Conservation (phyloP, 176 grass and related monocot genomes). For the Oryza glaberrima region DNA sequence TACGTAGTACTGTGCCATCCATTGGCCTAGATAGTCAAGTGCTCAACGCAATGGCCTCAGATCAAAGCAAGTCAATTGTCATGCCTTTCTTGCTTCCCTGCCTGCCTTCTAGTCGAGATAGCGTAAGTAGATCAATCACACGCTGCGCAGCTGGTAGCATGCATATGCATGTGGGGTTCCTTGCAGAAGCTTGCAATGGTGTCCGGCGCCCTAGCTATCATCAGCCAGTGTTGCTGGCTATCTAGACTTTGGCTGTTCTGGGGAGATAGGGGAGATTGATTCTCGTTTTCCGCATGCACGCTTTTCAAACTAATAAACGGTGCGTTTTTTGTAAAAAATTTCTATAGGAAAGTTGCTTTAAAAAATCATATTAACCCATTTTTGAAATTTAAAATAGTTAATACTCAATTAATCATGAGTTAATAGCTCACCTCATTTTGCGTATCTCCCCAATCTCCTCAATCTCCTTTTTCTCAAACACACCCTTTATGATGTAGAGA, state of each 20-base stretch:
- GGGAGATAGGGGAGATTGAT: too few species aligned
- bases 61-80: conserved; percentile 1
- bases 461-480: too few species aligned
- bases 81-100: background rate
- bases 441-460: too few species aligned
- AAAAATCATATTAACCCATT: too few species aligned
- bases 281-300: too few species aligned
- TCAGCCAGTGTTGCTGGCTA: conserved; percentile 24
- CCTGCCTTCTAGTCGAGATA: background rate
- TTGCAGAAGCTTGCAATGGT: conserved; percentile 34
- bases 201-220: conserved; percentile 5
- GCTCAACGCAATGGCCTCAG: background rate
- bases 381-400: too few species aligned
- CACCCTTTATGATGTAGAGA: background rate
- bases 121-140: conserved; percentile 1
- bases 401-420: too few species aligned
- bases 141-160: conserved; percentile 25
- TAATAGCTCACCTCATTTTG: too few species aligned
- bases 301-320: too few species aligned
- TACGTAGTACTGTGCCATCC: background rate
- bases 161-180: conserved; percentile 44
- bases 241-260: background rate
- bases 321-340: too few species aligned
- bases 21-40: conserved; percentile 5
- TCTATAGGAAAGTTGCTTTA: too few species aligned